Evolutionary conservation across 2,329 filamentous ascomycete genomes (phyloP).

Genomic region (Penicillium sp.): DNA sequence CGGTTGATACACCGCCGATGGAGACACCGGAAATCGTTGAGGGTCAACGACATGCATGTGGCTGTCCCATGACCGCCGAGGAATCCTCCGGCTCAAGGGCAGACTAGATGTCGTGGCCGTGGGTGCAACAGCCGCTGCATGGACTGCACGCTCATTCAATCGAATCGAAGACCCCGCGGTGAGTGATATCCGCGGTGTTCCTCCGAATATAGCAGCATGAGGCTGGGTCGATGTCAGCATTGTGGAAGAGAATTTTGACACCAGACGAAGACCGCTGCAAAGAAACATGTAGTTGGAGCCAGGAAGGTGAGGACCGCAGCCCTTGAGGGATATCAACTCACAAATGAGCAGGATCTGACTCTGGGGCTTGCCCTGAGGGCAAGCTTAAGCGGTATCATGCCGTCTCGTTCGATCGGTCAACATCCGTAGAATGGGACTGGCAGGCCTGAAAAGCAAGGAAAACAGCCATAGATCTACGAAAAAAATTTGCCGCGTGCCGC

Average conservation of each 20-base stretch:
- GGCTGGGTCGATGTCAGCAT: slow-evolving; percentile 35
- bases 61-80: slow-evolving; percentile 58
- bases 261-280: background rate
- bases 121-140: slow-evolving; percentile 10
- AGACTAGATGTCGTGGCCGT: background rate
- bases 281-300: background rate
- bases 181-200: slow-evolving; percentile 25
- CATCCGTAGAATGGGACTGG: slow-evolving; percentile 16
- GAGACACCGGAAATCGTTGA: slow-evolving; percentile 52
- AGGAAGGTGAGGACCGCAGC: background rate
- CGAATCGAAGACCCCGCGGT: slow-evolving; percentile 10
- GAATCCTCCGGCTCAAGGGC: slow-evolving; percentile 33
- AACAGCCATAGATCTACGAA: slow-evolving; percentile 9
- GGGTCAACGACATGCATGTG: slow-evolving; percentile 68
- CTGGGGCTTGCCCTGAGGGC: slow-evolving; percentile 16
- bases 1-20: slow-evolving; percentile 57
- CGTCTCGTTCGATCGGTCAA: slow-evolving; percentile 21
- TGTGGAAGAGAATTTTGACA: slow-evolving; percentile 10
- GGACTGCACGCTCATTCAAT: slow-evolving; percentile 17
- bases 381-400: slow-evolving; percentile 21
- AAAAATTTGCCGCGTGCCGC: slow-evolving; percentile 19
- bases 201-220: slow-evolving; percentile 21
- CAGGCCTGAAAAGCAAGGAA: slow-evolving; percentile 17
- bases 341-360: slow-evolving; percentile 19
- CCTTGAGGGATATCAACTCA: slow-evolving; percentile 18